Percentiles rank a stretch among this genome's conserved stretches.
These are phyloP conservation scores for Linanthus parryae DNA, from an alignment of 148 eudicot genomes.

Conservation along the genomic window DNA sequence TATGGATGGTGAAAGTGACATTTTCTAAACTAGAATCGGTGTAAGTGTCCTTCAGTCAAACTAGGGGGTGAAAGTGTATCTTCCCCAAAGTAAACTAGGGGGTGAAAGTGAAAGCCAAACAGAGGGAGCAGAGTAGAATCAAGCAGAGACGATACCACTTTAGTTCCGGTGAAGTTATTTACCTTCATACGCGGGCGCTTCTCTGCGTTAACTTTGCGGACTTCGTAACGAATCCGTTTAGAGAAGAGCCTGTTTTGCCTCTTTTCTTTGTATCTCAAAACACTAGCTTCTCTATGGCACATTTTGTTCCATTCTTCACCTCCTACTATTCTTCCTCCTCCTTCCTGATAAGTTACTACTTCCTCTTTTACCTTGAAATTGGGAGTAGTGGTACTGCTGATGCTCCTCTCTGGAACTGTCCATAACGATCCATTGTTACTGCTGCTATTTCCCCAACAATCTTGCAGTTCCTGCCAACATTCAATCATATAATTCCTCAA, in stretches of 20 bases:
- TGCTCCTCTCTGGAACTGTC: constrained; percentile 31
- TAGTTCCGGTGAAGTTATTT: neutral
- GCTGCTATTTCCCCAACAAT: constrained; percentile 23
- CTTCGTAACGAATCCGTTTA: constrained; percentile 60
- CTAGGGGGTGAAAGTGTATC: neutral
- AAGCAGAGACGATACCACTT: neutral
- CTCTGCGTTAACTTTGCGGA: constrained; percentile 69
- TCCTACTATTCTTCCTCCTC: constrained; percentile 7
- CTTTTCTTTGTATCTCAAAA: constrained; percentile 70
- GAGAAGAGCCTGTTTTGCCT: constrained; percentile 66
- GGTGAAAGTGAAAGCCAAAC: no score
- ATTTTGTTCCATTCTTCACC: constrained; percentile 15
- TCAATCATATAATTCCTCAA: no score
- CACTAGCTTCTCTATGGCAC: constrained; percentile 54
- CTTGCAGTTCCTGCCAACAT: constrained; percentile 10
- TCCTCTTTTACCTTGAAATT: no score
- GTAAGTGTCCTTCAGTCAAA: neutral
- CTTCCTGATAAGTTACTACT: neutral
- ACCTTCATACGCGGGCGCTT: constrained; percentile 79
- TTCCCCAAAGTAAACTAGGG: no score
- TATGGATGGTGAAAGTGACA: neutral
- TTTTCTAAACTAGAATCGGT: neutral
- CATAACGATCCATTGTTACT: constrained; percentile 24
- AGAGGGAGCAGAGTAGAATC: neutral
- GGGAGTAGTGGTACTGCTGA: no score